Base-by-base conservation (phyloP, 352 stramenopile species). In the Phytophthora colocasiae region DNA sequence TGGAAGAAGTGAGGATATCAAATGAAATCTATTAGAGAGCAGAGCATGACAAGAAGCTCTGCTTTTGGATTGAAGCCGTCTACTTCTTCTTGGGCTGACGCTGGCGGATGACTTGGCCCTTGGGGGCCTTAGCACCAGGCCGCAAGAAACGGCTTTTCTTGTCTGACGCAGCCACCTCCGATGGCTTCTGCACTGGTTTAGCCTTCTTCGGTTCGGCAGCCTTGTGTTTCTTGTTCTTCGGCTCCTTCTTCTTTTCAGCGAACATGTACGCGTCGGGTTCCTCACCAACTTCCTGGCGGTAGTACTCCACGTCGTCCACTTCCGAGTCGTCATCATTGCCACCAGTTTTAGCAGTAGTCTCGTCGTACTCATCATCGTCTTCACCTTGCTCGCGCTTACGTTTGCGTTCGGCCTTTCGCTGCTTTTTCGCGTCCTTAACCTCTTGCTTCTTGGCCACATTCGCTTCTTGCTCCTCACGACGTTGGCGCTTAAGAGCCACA, bases 371-470 rank as follows among this genome's bases (percentile, higher is more conserved):
- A 32, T 78, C 80, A 29, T 84, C 82, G 26, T 90, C 80, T 49
- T 89, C 72, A 39, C 63, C 69, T 27, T 68, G 59, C 40, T 80
- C 79, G 36, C 73, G 67, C 38, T 87, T 75, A 24, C 80, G 69
- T 58, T 93, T 91, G 44, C 76, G 81, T 34, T 92, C 81, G 1
- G 81, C 75, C 47, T 87, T 87, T 54, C 70, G 80, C 71, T 90
- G 73, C 73, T 92, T 92, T 70, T 94, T 94, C 26, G 78, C 79
- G 17, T 96, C 77, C 58, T 87, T 87, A 4, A 60, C 81, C 9
- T 96, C 80, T 66, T 96, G 77, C 63, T 98, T 98, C 70, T 92
- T 89, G 12, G 73, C 75, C 19, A 98, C 92, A 50, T 98, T 98
- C 29, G 66, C 73, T 34, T 96, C 89, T 64, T 98, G 93, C 58